Conservation (phyloP, 2,329 filamentous ascomycete species). For the Colletotrichum truncatum region DNA sequence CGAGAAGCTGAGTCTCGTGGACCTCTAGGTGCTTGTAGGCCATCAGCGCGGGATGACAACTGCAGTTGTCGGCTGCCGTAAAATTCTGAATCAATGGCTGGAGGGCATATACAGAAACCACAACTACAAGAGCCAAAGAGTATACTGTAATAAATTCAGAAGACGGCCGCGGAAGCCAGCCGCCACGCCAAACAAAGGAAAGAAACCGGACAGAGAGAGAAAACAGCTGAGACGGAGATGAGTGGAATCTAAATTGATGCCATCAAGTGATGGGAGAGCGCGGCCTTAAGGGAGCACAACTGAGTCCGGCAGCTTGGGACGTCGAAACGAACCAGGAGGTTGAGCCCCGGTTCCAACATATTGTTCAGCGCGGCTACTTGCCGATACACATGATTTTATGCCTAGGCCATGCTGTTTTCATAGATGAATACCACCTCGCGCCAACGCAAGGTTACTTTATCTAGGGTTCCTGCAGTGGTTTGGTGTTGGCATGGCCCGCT, state of each 20-base stretch:
- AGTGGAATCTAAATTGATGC: background rate
- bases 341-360: conserved; percentile 15
- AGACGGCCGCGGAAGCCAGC: background rate
- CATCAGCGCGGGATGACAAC: background rate
- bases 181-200: background rate
- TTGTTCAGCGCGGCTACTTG: conserved; percentile 19
- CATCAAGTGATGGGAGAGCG: background rate
- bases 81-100: no score
- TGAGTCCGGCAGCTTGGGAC: background rate
- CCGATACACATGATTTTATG: conserved; percentile 12
- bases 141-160: background rate
- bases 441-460: conserved; percentile 14
- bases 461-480: conserved; percentile 8
- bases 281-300: background rate
- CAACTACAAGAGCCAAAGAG: background rate
- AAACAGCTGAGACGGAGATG: background rate
- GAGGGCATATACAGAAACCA: no score
- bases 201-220: background rate
- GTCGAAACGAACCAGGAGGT: conserved; percentile 13
- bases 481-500: conserved; percentile 7
- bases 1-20: background rate
- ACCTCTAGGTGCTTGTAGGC: background rate
- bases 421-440: conserved; percentile 12
- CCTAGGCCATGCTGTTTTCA: background rate
- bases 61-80: no score